Evolutionary conservation across 345 rosid genomes (phyloP).

Genomic region (Diplotaxis tenuifolia): DNA sequence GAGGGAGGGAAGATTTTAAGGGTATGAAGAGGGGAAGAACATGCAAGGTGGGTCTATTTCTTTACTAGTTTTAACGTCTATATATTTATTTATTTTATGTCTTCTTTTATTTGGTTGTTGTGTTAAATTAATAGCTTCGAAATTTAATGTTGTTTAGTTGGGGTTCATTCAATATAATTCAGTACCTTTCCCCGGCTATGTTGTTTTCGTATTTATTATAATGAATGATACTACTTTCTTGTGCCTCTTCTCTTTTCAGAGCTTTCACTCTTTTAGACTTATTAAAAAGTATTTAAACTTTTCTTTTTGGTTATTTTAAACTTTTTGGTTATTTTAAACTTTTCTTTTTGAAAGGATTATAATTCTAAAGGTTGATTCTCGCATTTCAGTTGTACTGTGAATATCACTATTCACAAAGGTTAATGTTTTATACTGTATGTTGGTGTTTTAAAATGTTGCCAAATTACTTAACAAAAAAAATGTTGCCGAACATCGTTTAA

Average conservation of each 20-base stretch:
- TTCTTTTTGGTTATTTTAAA: neutral
- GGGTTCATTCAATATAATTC: slow-evolving; percentile 39
- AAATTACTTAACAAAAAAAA: too few relatives aligned
- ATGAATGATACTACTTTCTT: slow-evolving; percentile 12
- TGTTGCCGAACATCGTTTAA: neutral
- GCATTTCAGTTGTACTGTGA: neutral
- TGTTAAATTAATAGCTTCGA: slow-evolving; percentile 39
- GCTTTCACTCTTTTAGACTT: slow-evolving; percentile 14
- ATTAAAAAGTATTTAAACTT: neutral
- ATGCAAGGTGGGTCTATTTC: slow-evolving; percentile 32
- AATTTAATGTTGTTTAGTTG: slow-evolving; percentile 42
- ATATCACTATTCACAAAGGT: slow-evolving; percentile 1
- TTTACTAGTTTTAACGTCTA: slow-evolving; percentile 21
- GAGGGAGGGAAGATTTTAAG: slow-evolving; percentile 39
- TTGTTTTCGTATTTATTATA: slow-evolving; percentile 31
- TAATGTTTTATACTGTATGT: neutral
- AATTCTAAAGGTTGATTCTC: neutral
- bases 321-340: too few relatives aligned
- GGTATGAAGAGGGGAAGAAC: slow-evolving; percentile 27
- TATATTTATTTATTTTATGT: neutral
- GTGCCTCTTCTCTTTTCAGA: neutral
- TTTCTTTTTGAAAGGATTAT: neutral
- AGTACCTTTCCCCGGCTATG: slow-evolving; percentile 22
- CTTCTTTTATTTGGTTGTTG: slow-evolving; percentile 25
- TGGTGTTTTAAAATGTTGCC: neutral